Evolutionary conservation across 495 filamentous ascomycete genomes (phyloP), one percentile per base, ranked within the genome.

Genomic region (Trichoderma reesei): DNA sequence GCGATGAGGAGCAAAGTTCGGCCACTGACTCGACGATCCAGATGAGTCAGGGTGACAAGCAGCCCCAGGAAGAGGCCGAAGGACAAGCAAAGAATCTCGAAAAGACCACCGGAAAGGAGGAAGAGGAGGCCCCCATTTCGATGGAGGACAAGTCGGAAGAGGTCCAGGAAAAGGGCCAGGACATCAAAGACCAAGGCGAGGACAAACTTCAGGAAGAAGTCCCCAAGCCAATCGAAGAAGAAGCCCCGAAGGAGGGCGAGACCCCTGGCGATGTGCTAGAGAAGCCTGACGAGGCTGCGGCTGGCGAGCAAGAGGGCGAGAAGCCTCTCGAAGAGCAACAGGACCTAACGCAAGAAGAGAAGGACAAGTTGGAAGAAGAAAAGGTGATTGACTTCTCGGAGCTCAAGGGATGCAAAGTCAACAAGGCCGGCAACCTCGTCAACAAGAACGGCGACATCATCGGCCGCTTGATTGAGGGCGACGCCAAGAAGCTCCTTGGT

Each of bases 381-480:
- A 74, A 79, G 67, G 71, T 73, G 5, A 46, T 75, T 11, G 88
- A 95, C 70, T 78, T 88, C 33, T 88, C 87, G 0, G 73, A 81
- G 34, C 75, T 94, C 37, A 83, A 86, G 41, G 84, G 83, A 65
- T 83, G 83, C 71, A 81, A 77, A 41, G 83, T 91, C 71, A 93
- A 92, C 82, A 96, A 94, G 77, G 75, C 82, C 41, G 90, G 90
- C 63, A 87, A 88, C 66, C 86, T 94, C 63, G 85, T 92, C 41
- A 84, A 86, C 31, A 76, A 82, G 3, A 81, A 89, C n/a, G 88
- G 87, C 9, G 82, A 88, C 36, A 78, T 89, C 1, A 85, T 91
- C 70, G 90, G 82, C 18, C 84, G 84, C 46, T 79, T 95, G 3
- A 76, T 85, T 14, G 81, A 88, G 67, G 90, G 90, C 36, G 83